phyloP scores from a whole-genome alignment of 441 rosid species.

The Adansonia madagascariensis region DNA sequence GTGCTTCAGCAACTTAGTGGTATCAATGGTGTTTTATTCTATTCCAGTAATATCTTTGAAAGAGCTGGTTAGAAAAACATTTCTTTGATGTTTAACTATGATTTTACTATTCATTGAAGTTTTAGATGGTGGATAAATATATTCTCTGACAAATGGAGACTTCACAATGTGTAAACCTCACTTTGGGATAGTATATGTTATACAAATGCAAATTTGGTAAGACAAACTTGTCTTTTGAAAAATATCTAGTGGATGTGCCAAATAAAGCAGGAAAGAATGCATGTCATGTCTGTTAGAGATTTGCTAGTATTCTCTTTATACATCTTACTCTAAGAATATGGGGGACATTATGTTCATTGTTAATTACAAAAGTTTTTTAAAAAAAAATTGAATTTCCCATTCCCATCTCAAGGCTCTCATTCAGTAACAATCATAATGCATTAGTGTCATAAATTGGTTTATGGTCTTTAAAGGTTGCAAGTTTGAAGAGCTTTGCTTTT shows the following conservation, averaged over 20 bases:
- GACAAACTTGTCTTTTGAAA: conserved; percentile 13
- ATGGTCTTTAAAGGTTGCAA: not conserved
- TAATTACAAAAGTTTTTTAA: not conserved
- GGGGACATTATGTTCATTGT: not conserved
- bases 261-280: not conserved
- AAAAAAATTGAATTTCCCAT: conserved; percentile 11
- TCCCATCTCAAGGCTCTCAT: not conserved
- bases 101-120: conserved; percentile 15
- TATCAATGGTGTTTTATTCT: conserved; percentile 70
- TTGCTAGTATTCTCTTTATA: not conserved
- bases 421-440: not conserved
- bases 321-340: not conserved
- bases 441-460: not conserved
- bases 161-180: conserved; percentile 6
- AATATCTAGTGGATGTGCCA: conserved; percentile 1
- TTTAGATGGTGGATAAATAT: not conserved
- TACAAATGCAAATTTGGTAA: not conserved
- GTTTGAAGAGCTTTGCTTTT: not conserved
- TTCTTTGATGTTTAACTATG: conserved; percentile 21
- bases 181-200: not conserved
- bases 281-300: conserved; percentile 1
- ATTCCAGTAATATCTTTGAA: conserved; percentile 69
- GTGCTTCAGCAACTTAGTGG: conserved; percentile 77
- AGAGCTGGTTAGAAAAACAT: conserved; percentile 52
- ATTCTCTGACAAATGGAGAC: conserved; percentile 1